phyloP scores from a whole-genome alignment of 2,329 filamentous ascomycete genomes.

The Xylariaceae sp. region DNA sequence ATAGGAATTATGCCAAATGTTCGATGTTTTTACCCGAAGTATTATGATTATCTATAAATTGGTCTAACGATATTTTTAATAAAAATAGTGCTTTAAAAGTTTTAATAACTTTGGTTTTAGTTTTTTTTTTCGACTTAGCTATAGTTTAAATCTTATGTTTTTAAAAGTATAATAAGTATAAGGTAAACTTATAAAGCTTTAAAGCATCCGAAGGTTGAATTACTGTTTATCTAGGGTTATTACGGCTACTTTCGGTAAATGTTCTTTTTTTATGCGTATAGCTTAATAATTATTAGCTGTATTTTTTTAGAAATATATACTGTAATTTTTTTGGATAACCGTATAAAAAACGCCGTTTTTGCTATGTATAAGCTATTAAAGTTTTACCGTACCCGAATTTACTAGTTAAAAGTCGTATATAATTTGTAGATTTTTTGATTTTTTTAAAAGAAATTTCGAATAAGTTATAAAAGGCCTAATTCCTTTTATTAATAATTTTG shows the following conservation, averaged over 20 bases:
- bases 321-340: slow-evolving; percentile 1
- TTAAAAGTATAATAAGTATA: slow-evolving; percentile 4
- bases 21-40: no score
- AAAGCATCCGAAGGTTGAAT: neutral
- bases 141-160: neutral
- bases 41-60: slow-evolving; percentile 1
- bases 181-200: neutral
- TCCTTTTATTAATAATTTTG: neutral
- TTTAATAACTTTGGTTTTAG: neutral
- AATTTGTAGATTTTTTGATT: neutral
- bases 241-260: slow-evolving; percentile 1
- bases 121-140: neutral
- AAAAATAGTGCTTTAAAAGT: neutral
- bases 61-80: neutral
- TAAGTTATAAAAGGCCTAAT: neutral
- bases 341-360: neutral
- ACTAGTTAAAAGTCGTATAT: no score
- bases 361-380: slow-evolving; percentile 3
- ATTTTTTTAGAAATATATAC: slow-evolving; percentile 1
- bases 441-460: neutral
- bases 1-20: no score
- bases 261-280: neutral
- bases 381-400: slow-evolving; percentile 3
- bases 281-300: neutral
- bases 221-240: slow-evolving; percentile 1